phyloP scores from a whole-genome alignment of 148 eudicot species.

The Nepenthes mirabilis region DNA sequence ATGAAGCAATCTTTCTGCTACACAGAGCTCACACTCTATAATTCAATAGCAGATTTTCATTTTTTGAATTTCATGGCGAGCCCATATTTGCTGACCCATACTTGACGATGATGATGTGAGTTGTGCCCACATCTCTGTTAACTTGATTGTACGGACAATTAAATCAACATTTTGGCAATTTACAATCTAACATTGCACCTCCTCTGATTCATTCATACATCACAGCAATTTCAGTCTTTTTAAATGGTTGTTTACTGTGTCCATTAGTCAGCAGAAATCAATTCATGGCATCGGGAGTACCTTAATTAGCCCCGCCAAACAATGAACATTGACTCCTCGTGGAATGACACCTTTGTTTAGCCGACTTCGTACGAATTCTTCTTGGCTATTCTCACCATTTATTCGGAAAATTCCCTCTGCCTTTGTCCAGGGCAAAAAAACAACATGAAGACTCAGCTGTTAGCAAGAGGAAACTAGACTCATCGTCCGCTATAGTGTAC shows the following conservation, averaged over 20 bases:
- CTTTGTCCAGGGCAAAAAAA: background rate
- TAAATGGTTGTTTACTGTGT: background rate
- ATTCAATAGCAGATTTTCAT: too few species aligned
- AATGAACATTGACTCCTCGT: constrained; percentile 5
- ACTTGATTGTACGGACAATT: too few species aligned
- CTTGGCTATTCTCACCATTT: constrained; percentile 7
- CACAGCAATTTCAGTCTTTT: background rate
- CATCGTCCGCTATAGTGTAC: background rate
- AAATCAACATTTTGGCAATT: too few species aligned
- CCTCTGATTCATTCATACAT: background rate
- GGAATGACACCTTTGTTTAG: constrained; percentile 5
- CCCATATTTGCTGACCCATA: too few species aligned
- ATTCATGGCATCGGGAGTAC: background rate
- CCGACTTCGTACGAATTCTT: background rate
- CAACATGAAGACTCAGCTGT: background rate
- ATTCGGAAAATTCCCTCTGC: constrained; percentile 10
- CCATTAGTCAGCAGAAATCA: too few species aligned
- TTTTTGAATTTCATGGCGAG: too few species aligned
- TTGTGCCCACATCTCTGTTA: too few species aligned
- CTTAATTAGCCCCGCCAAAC: constrained; percentile 6
- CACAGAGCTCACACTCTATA: too few species aligned
- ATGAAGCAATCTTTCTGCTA: too few species aligned
- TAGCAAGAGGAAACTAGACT: background rate
- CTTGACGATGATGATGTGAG: too few species aligned
- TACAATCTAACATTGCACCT: too few species aligned